Conservation (phyloP, 2,329 filamentous ascomycete genomes). For the Dactylellina leptospora region DNA sequence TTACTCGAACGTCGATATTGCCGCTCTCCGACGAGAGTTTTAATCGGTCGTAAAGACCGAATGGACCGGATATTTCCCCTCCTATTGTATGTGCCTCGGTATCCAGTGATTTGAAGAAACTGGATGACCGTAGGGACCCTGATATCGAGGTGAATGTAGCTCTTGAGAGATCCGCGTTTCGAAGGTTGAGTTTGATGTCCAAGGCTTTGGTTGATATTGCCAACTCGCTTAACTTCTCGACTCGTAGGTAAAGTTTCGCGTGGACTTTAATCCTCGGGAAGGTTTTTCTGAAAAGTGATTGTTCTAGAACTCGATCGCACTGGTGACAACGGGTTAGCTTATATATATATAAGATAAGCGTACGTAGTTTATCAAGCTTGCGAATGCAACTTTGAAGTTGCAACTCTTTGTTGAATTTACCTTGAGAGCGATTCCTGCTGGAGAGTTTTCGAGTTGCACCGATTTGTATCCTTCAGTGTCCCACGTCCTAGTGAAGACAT, state of each 20-base stretch:
- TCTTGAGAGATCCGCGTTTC: conserved; percentile 1
- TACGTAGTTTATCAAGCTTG: too few species aligned
- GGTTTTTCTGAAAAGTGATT: conserved; percentile 24
- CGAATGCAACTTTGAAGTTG: neutral
- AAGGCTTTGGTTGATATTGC: conserved; percentile 24
- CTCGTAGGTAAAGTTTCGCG: conserved; percentile 33
- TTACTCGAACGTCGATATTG: conserved; percentile 12
- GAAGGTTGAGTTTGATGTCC: conserved; percentile 32
- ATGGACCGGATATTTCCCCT: conserved; percentile 30
- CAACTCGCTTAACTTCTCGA: conserved; percentile 20
- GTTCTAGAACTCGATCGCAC: conserved; percentile 29
- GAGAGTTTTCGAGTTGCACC: conserved; percentile 18
- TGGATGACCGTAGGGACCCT: conserved; percentile 8
- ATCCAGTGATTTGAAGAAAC: conserved; percentile 11
- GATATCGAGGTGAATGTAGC: conserved; percentile 14
- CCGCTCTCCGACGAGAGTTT: conserved; percentile 20
- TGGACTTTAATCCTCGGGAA: conserved; percentile 29
- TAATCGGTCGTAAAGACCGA: conserved; percentile 29
- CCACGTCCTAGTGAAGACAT: conserved; percentile 35
- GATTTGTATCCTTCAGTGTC: conserved; percentile 36
- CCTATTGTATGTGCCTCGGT: conserved; percentile 11
- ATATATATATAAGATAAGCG: too few species aligned
- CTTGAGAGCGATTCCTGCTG: conserved; percentile 23
- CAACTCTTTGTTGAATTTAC: neutral
- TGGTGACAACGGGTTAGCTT: neutral